A percentile compares a stretch with the other conserved stretches of the same genome.
Evolutionary conservation across 352 stramenopile genomes (phyloP).

Genomic region (Saprolegnia diclina): DNA sequence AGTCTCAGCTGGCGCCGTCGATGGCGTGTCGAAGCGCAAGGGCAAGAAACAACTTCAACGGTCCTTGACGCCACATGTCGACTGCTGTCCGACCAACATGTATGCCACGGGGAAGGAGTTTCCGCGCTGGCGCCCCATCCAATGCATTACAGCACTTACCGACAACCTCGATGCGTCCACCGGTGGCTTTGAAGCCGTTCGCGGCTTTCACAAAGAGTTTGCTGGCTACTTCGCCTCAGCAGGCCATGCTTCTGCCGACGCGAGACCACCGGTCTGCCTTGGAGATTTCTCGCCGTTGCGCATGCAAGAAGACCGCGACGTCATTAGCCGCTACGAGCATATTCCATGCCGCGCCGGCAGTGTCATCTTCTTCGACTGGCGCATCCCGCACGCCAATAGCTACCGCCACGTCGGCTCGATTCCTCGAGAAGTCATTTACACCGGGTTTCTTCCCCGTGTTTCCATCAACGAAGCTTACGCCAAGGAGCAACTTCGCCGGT

Average conservation of each 20-base stretch:
- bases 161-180: conserved; percentile 57
- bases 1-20: conserved; percentile 34
- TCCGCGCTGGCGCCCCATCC: conserved; percentile 82
- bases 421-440: conserved; percentile 80
- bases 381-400: conserved; percentile 84
- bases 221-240: conserved; percentile 40
- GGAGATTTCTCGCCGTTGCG: conserved; percentile 84
- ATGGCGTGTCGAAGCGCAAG: conserved; percentile 54
- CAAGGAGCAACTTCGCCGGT: conserved; percentile 65
- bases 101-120: conserved; percentile 65
- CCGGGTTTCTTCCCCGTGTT: conserved; percentile 69
- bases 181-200: conserved; percentile 81
- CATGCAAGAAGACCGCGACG: conserved; percentile 68
- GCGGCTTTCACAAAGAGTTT: conserved; percentile 85
- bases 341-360: conserved; percentile 58
- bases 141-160: conserved; percentile 84
- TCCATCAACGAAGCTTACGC: conserved; percentile 67
- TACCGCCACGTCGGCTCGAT: conserved; percentile 55
- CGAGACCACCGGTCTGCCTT: conserved; percentile 61
- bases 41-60: conserved; percentile 71
- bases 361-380: conserved; percentile 86
- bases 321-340: conserved; percentile 69
- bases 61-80: conserved; percentile 81
- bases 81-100: conserved; percentile 76
- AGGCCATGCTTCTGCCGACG: background rate